These are phyloP conservation scores for Haplographium delicatum DNA, from an alignment of 495 filamentous ascomycete genomes.

Conservation along the genomic window DNA sequence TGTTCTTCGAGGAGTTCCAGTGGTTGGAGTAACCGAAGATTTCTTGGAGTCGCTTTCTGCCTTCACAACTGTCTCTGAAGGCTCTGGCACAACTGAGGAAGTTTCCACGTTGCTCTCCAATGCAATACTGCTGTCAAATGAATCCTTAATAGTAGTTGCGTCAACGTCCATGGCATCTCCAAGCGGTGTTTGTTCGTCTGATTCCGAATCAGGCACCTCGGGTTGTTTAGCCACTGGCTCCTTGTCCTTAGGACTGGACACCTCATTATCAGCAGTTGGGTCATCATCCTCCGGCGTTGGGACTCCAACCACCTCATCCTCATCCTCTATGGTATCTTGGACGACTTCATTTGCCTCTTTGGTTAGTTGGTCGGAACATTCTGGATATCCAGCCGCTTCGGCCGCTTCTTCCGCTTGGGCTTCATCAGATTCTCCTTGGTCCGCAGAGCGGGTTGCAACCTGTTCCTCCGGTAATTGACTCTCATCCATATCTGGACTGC, in stretches of 20 bases:
- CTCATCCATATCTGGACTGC: slow-evolving; percentile 30
- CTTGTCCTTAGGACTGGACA: background rate
- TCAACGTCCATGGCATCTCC: slow-evolving; percentile 23
- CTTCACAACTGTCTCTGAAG: slow-evolving; percentile 14
- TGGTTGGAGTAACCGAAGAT: slow-evolving; percentile 23
- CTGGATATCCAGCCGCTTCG: background rate
- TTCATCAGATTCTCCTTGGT: background rate
- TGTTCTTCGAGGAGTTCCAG: slow-evolving; percentile 16
- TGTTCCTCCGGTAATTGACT: slow-evolving; percentile 27
- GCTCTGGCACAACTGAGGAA: slow-evolving; percentile 16
- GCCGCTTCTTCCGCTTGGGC: background rate
- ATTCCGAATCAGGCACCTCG: slow-evolving; percentile 23
- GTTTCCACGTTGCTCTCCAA: slow-evolving; percentile 2
- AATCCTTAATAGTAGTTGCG: slow-evolving; percentile 19
- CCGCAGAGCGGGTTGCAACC: slow-evolving; percentile 1
- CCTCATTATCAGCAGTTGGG: slow-evolving; percentile 5
- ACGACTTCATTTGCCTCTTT: slow-evolving; percentile 16
- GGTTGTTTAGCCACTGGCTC: background rate
- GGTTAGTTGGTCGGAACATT: slow-evolving; percentile 3
- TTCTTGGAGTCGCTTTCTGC: slow-evolving; percentile 7
- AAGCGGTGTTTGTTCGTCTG: slow-evolving; percentile 9
- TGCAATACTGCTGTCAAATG: slow-evolving; percentile 17
- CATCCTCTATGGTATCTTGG: slow-evolving; percentile 18
- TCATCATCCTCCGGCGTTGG: slow-evolving; percentile 5
- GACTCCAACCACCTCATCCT: slow-evolving; percentile 11